Percentiles rank a stretch among this genome's conserved stretches.
Conservation (phyloP, 345 rosid species). For the Aquilaria malaccensis region DNA sequence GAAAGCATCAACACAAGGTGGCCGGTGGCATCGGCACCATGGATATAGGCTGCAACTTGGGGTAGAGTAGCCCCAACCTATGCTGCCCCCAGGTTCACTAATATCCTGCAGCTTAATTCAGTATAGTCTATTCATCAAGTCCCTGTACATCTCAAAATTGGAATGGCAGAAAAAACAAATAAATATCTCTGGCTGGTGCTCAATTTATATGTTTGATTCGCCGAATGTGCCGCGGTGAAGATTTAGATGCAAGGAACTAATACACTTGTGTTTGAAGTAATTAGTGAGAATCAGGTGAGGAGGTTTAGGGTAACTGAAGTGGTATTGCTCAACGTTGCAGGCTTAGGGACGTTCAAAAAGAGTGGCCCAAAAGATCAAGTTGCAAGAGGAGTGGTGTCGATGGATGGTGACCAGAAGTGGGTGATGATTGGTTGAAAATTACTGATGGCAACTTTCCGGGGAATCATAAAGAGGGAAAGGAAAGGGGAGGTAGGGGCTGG, state of each 20-base stretch:
- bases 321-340: too few species aligned
- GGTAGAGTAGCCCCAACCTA: conserved; percentile 27
- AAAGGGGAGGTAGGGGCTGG: conserved; percentile 10
- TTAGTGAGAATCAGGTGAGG: neutral
- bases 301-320: neutral
- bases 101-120: conserved; percentile 30
- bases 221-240: neutral
- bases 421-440: conserved; percentile 59
- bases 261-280: neutral
- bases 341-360: neutral
- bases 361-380: conserved; percentile 23
- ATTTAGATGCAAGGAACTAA: neutral
- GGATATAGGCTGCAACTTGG: conserved; percentile 49
- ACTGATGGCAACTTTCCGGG: conserved; percentile 33
- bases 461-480: conserved; percentile 25
- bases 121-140: conserved; percentile 20
- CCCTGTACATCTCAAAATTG: conserved; percentile 6
- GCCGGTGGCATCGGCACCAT: conserved; percentile 33
- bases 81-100: conserved; percentile 15
- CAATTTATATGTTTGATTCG: conserved; percentile 5
- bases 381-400: conserved; percentile 27
- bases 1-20: conserved; percentile 32
- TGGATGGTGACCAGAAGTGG: conserved; percentile 29
- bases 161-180: conserved; percentile 1
- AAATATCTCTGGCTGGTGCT: neutral